Conservation (phyloP, 345 rosid genomes). For the Stellera chamaejasme region DNA sequence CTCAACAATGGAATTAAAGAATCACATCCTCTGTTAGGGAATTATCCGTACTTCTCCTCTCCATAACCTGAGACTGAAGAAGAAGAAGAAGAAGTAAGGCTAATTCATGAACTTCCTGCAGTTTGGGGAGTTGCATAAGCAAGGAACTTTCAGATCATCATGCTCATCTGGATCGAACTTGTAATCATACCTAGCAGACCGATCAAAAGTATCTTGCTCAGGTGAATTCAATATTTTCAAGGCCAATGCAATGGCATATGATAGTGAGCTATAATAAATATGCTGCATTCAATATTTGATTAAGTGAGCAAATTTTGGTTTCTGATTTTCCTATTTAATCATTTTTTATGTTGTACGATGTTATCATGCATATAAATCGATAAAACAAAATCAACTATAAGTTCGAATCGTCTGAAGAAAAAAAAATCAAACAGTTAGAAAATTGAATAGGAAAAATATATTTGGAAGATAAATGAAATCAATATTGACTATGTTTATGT, state of each 20-base stretch:
- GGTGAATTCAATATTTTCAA: neutral
- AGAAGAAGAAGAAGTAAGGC: neutral
- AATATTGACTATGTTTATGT: too few relatives aligned
- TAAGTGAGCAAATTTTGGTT: too few relatives aligned
- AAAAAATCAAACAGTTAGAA: too few relatives aligned
- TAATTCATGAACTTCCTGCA: slow-evolving; percentile 87
- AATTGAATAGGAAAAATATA: too few relatives aligned
- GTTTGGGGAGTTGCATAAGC: slow-evolving; percentile 63
- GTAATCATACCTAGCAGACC: slow-evolving; percentile 69
- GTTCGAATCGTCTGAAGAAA: too few relatives aligned
- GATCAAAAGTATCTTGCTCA: neutral
- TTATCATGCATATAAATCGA: too few relatives aligned
- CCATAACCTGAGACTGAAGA: neutral
- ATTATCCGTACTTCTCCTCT: neutral
- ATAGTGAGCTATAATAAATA: too few relatives aligned
- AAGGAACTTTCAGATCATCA: slow-evolving; percentile 73
- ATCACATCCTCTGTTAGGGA: slow-evolving; percentile 2
- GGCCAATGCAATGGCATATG: neutral
- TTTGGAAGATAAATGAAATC: too few relatives aligned
- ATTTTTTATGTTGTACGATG: too few relatives aligned
- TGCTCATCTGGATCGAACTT: slow-evolving; percentile 77
- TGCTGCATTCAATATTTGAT: too few relatives aligned
- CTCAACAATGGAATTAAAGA: neutral
- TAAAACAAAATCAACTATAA: too few relatives aligned
- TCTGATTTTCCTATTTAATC: too few relatives aligned